phyloP scores from a whole-genome alignment of 345 rosid species.

The Alliaria petiolata region DNA sequence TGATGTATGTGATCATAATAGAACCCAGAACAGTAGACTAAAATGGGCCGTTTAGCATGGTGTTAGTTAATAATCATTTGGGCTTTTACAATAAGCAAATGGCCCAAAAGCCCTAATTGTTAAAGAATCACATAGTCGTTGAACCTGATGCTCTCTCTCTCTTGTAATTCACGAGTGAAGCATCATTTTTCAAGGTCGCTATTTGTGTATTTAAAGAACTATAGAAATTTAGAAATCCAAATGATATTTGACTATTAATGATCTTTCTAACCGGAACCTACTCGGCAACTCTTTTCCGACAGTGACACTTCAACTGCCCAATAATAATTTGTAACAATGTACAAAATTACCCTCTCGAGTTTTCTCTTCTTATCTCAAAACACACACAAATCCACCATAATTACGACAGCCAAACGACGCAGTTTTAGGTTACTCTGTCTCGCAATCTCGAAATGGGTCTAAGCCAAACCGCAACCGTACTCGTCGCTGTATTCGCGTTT shows the following conservation, averaged over 20 bases:
- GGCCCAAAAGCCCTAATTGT: neutral
- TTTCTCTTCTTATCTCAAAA: neutral
- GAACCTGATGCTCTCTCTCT: neutral
- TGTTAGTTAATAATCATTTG: neutral
- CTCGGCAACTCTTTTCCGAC: conserved; percentile 26
- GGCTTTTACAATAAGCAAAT: neutral
- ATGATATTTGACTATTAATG: conserved; percentile 23
- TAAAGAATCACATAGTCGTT: neutral
- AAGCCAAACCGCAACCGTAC: conserved; percentile 36
- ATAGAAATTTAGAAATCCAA: neutral
- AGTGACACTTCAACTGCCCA: conserved; percentile 20
- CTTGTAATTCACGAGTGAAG: neutral
- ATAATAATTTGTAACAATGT: neutral
- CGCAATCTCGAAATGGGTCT: conserved; percentile 6
- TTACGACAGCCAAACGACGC: neutral
- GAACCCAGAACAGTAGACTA: neutral
- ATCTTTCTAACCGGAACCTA: conserved; percentile 29
- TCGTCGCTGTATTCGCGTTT: conserved; percentile 43
- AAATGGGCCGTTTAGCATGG: neutral
- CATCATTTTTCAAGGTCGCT: neutral
- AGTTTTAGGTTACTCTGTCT: neutral
- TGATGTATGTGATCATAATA: neutral
- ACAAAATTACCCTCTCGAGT: conserved; percentile 4
- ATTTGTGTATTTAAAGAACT: neutral
- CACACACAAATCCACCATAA: neutral